These are phyloP conservation scores for Rhodotorula babjevae DNA, from an alignment of 768 basidiomycete species.

Conservation along the genomic window DNA sequence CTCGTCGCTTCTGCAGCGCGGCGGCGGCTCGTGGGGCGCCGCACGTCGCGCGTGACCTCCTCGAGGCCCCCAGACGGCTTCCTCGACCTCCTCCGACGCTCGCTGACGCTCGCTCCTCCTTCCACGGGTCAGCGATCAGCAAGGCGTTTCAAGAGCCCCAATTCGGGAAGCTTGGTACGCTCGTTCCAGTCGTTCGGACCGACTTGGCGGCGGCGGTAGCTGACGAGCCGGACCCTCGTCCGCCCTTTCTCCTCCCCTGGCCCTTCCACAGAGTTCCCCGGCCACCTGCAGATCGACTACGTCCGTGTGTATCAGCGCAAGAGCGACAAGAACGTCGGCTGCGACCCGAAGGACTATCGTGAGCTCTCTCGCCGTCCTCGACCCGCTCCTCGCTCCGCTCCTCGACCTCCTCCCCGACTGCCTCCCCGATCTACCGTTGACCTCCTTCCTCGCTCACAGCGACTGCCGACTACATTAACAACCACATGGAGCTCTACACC, in stretches of 20 bases:
- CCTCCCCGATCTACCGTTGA: neutral
- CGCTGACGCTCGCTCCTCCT: neutral
- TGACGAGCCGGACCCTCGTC: neutral
- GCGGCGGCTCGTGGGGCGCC: too few species aligned
- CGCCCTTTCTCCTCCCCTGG: neutral
- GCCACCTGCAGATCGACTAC: slow-evolving; percentile 45
- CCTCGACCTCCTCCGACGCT: neutral
- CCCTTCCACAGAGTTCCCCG: slow-evolving; percentile 57
- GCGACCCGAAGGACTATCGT: slow-evolving; percentile 11
- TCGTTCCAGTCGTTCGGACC: too few species aligned
- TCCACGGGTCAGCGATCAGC: neutral
- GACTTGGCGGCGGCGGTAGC: neutral
- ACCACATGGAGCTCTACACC: slow-evolving; percentile 44
- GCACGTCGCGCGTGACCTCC: too few species aligned
- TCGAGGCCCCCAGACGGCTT: too few species aligned
- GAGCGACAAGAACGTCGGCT: slow-evolving; percentile 11
- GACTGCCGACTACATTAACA: slow-evolving; percentile 53
- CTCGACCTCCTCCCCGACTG: too few species aligned
- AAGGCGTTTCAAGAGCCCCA: slow-evolving; percentile 18
- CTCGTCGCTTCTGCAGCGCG: too few species aligned
- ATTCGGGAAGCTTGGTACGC: slow-evolving; percentile 56
- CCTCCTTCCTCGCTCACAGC: neutral
- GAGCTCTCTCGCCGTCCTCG: neutral
- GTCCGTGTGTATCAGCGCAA: slow-evolving; percentile 22
- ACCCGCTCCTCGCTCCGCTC: too few species aligned